A percentile compares a stretch with the other conserved stretches of the same genome.
Conservation (phyloP, 176 grass and related monocot genomes). For the Carex myosuroides region DNA sequence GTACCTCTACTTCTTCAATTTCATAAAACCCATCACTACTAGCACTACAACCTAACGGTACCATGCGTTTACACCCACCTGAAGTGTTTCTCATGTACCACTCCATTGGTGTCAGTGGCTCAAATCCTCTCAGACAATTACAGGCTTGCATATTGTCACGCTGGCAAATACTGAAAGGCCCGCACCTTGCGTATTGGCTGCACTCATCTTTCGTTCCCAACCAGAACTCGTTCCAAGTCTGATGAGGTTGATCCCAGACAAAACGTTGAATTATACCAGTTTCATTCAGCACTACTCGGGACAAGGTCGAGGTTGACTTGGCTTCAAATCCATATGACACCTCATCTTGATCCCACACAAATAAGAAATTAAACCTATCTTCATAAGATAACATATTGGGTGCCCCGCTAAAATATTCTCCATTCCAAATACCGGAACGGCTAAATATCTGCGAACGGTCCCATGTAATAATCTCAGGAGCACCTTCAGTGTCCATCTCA, state of each 20-base stretch:
- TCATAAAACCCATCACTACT: slow-evolving; percentile 28
- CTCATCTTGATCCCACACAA: slow-evolving; percentile 20
- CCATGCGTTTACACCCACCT: slow-evolving; percentile 27
- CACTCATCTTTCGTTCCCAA: slow-evolving; percentile 30
- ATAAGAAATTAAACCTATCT: not conserved
- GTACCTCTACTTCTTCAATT: slow-evolving; percentile 33
- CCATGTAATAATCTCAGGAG: slow-evolving; percentile 32
- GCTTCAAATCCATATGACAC: slow-evolving; percentile 34
- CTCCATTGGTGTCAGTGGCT: not conserved
- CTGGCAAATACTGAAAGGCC: slow-evolving; percentile 42
- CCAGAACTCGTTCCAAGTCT: slow-evolving; percentile 36
- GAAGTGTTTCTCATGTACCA: slow-evolving; percentile 46
- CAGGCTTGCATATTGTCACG: slow-evolving; percentile 11
- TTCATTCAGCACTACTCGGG: slow-evolving; percentile 37
- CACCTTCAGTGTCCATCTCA: slow-evolving; percentile 20
- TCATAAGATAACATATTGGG: not conserved
- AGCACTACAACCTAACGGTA: not conserved
- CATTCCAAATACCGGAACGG: slow-evolving; percentile 37
- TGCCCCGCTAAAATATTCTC: not conserved
- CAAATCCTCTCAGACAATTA: slow-evolving; percentile 33
- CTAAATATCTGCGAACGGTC: not conserved
- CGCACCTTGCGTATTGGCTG: slow-evolving; percentile 32
- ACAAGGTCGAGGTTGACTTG: slow-evolving; percentile 11
- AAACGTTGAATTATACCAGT: slow-evolving; percentile 36
- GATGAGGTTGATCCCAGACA: slow-evolving; percentile 18